Conservation (phyloP, 176 grass and related monocot genomes). For the Ampelocalamus luodianensis region DNA sequence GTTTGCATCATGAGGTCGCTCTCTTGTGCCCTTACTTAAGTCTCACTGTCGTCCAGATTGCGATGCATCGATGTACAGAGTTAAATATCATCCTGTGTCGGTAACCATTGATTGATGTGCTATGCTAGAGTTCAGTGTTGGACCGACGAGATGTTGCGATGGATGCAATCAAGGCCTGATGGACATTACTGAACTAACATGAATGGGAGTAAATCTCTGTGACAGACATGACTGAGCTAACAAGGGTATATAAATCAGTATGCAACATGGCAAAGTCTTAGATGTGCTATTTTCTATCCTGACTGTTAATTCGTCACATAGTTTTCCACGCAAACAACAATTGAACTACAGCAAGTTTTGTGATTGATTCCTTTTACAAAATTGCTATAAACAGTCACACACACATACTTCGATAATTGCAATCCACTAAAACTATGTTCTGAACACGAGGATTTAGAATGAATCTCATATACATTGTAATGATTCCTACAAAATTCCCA, state of each 20-base stretch:
- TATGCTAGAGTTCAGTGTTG: background rate
- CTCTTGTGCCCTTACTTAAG: background rate
- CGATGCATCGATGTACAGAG: background rate
- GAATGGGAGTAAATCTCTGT: conserved; percentile 1
- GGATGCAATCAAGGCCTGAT: conserved; percentile 32
- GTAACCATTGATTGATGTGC: conserved; percentile 16
- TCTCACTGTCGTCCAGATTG: background rate
- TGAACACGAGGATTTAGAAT: background rate
- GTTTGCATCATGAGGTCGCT: background rate
- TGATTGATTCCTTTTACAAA: background rate
- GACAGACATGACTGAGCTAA: conserved; percentile 16
- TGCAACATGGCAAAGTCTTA: background rate
- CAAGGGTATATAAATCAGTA: background rate
- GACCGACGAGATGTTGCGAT: conserved; percentile 16
- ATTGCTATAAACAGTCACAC: background rate
- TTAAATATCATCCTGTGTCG: conserved; percentile 4
- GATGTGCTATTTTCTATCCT: background rate
- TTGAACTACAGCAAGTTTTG: background rate
- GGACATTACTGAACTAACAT: conserved; percentile 38
- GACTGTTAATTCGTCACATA: background rate
- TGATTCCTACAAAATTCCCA: background rate
- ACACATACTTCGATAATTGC: too few species aligned
- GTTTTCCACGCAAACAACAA: background rate
- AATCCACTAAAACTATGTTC: background rate
- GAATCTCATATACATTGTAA: background rate